phyloP scores from a whole-genome alignment of 2,329 filamentous ascomycete species.

The Plenodomus biglobosus region DNA sequence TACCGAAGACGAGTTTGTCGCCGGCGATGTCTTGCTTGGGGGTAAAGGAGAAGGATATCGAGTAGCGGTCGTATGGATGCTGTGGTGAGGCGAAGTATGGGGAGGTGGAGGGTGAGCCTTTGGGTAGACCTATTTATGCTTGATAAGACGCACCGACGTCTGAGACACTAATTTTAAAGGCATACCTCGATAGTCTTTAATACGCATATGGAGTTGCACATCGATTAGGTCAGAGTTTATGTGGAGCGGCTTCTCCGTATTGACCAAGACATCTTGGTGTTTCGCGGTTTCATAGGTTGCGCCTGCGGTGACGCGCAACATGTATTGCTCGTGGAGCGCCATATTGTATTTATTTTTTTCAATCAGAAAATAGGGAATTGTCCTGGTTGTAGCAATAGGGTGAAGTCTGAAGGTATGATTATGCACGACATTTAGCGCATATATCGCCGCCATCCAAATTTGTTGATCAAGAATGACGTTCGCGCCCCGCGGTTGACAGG shows the following conservation, averaged over 20 bases:
- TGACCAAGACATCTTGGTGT: constrained; percentile 77
- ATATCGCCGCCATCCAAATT: constrained; percentile 6
- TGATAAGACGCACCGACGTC: constrained; percentile 1
- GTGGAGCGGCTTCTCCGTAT: constrained; percentile 62
- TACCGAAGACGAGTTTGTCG: constrained; percentile 82
- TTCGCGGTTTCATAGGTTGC: constrained; percentile 69
- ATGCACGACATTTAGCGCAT: neutral
- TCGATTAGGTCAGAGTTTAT: constrained; percentile 67
- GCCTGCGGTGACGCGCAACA: constrained; percentile 80
- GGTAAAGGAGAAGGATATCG: constrained; percentile 75
- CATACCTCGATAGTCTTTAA: constrained; percentile 61
- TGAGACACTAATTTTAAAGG: neutral
- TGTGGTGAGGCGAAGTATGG: constrained; percentile 74
- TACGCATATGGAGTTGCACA: constrained; percentile 71
- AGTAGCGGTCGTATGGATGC: constrained; percentile 79
- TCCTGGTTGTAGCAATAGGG: too few relatives aligned
- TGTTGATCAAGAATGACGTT: constrained; percentile 17
- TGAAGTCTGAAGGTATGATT: neutral
- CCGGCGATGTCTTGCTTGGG: constrained; percentile 69
- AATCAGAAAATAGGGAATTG: too few relatives aligned
- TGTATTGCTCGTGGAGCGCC: constrained; percentile 65
- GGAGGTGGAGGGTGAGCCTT: constrained; percentile 66
- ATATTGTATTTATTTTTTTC: neutral
- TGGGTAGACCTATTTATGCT: constrained; percentile 64
- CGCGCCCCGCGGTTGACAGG: constrained; percentile 4